These are phyloP conservation scores for Penicillium sp. DNA, from an alignment of 2,329 filamentous ascomycete genomes.

Conservation along the genomic window DNA sequence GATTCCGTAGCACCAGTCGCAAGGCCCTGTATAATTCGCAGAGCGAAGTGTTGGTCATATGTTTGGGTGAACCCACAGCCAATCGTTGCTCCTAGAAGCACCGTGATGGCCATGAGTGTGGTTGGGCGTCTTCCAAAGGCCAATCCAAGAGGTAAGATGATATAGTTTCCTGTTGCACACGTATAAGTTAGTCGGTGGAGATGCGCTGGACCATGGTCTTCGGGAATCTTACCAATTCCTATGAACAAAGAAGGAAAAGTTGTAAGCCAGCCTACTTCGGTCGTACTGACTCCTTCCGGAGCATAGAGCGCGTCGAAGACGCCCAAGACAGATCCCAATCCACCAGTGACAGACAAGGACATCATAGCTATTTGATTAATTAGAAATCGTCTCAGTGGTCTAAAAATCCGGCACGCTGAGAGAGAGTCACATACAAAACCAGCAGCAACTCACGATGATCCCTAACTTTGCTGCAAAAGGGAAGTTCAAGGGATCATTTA, in stretches of 20 bases:
- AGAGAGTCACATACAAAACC: slow-evolving; percentile 21
- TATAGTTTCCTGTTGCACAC: slow-evolving; percentile 29
- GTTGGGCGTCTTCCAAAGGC: slow-evolving; percentile 41
- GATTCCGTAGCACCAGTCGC: slow-evolving; percentile 44
- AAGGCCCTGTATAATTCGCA: slow-evolving; percentile 39
- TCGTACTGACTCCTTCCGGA: slow-evolving; percentile 24
- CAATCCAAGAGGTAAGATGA: slow-evolving; percentile 43
- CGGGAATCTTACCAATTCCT: slow-evolving; percentile 32
- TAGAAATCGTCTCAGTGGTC: too few relatives aligned
- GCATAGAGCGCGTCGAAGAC: slow-evolving; percentile 36
- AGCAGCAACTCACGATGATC: slow-evolving; percentile 28
- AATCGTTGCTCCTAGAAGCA: slow-evolving; percentile 36
- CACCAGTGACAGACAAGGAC: slow-evolving; percentile 28
- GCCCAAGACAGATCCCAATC: slow-evolving; percentile 34
- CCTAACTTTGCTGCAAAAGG: slow-evolving; percentile 22
- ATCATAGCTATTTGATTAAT: slow-evolving; percentile 17
- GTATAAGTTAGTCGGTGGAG: too few relatives aligned
- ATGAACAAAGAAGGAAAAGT: slow-evolving; percentile 44
- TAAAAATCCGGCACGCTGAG: too few relatives aligned
- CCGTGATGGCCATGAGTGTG: slow-evolving; percentile 30
- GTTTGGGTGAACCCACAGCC: slow-evolving; percentile 34
- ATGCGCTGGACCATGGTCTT: background rate
- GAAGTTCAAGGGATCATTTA: slow-evolving; percentile 29
- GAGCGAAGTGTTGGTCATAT: slow-evolving; percentile 39
- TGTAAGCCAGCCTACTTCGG: slow-evolving; percentile 34